A percentile compares a stretch with the other conserved stretches of the same genome.
These are phyloP conservation scores for Calonectria ilicicola DNA, from an alignment of 2,329 filamentous ascomycete genomes.

Conservation along the genomic window DNA sequence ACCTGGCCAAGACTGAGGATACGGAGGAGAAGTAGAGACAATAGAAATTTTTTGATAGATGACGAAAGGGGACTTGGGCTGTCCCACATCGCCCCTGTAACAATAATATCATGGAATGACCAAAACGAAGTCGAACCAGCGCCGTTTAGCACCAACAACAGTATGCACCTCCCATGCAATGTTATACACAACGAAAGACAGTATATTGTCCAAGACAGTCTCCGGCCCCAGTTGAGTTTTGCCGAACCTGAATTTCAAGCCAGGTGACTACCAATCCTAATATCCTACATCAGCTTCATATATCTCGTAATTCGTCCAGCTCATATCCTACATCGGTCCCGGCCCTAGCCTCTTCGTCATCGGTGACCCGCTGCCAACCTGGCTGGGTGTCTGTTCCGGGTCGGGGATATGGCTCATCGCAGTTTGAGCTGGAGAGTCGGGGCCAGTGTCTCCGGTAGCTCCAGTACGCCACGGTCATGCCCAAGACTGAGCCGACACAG, in stretches of 20 bases:
- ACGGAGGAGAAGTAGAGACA: constrained; percentile 70
- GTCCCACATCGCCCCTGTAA: constrained; percentile 42
- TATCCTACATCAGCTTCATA: constrained; percentile 40
- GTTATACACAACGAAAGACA: constrained; percentile 7
- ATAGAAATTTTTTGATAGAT: constrained; percentile 45
- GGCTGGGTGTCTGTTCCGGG: constrained; percentile 52
- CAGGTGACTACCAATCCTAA: constrained; percentile 39
- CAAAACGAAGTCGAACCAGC: constrained; percentile 28
- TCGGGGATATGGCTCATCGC: constrained; percentile 68
- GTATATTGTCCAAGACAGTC: constrained; percentile 1
- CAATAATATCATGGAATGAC: constrained; percentile 48
- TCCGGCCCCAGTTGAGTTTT: constrained; percentile 10
- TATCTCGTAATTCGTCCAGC: constrained; percentile 43
- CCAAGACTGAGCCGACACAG: constrained; percentile 69
- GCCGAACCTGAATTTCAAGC: not conserved
- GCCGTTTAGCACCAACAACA: constrained; percentile 23
- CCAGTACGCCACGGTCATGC: constrained; percentile 71
- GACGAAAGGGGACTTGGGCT: constrained; percentile 38
- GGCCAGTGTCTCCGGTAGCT: constrained; percentile 76
- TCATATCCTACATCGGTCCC: constrained; percentile 54
- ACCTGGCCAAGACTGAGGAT: constrained; percentile 87
- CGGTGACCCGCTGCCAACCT: constrained; percentile 59
- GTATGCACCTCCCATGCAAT: constrained; percentile 27
- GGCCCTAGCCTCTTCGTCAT: constrained; percentile 63
- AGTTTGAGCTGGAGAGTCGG: constrained; percentile 61